Conservation (phyloP, 169 alveolate genomes). For the Plasmodium chabaudi region DNA sequence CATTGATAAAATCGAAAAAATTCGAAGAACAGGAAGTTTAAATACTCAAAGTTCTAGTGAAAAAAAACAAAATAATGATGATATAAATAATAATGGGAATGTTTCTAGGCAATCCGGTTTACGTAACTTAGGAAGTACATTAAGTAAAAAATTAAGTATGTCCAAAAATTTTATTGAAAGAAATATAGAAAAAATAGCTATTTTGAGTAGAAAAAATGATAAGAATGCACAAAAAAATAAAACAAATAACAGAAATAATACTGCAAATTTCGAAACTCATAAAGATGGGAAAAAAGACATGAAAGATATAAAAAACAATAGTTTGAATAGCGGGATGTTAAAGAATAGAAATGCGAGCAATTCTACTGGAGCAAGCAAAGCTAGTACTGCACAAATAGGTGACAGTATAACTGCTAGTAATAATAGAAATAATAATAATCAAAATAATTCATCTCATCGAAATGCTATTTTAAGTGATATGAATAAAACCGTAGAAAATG, state of each 20-base stretch:
- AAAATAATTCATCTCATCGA: not conserved
- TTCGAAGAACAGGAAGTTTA: conserved; percentile 56
- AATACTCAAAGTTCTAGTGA: not conserved
- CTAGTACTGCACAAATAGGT: not conserved
- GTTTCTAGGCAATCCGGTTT: conserved; percentile 11
- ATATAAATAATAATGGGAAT: not conserved
- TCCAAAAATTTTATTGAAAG: conserved; percentile 63
- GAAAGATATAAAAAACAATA: conserved; percentile 7
- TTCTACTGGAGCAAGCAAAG: not conserved
- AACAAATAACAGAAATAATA: conserved; percentile 49
- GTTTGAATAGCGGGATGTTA: not conserved
- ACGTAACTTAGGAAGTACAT: conserved; percentile 4
- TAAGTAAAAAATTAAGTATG: conserved; percentile 27
- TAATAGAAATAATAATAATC: conserved; percentile 2
- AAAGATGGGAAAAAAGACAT: conserved; percentile 25
- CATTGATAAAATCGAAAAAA: conserved; percentile 59
- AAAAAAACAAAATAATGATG: conserved; percentile 21
- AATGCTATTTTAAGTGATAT: not conserved
- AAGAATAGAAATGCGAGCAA: conserved; percentile 16
- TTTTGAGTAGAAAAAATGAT: conserved; percentile 65
- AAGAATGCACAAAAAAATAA: conserved; percentile 26
- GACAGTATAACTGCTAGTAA: not conserved
- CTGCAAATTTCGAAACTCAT: conserved; percentile 27
- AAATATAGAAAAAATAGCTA: conserved; percentile 68
- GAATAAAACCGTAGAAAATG: conserved; percentile 16